These are phyloP conservation scores for Corylus heterophylla DNA, from an alignment of 306 rosid genomes.

Conservation along the genomic window DNA sequence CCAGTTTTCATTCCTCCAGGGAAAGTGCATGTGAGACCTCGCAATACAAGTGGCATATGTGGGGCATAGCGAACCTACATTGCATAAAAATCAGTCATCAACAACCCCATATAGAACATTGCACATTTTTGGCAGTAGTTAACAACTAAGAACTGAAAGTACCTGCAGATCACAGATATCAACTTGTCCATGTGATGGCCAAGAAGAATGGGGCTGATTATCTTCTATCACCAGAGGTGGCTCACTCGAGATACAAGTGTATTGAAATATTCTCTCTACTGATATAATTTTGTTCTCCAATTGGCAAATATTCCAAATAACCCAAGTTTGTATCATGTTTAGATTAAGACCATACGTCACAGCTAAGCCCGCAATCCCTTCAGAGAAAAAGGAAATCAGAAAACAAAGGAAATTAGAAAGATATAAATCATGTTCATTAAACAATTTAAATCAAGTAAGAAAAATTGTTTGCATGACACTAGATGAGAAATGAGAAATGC, in stretches of 20 bases:
- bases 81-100: not conserved
- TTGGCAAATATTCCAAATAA: constrained; percentile 56
- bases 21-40: constrained; percentile 72
- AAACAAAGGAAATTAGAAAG: constrained; percentile 1
- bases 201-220: constrained; percentile 52
- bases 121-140: not conserved
- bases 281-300: constrained; percentile 85
- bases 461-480: not conserved
- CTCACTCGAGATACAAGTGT: constrained; percentile 66
- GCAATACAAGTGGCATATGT: constrained; percentile 82
- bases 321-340: constrained; percentile 44
- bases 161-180: constrained; percentile 75
- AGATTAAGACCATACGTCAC: constrained; percentile 81
- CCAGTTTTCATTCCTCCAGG: constrained; percentile 77
- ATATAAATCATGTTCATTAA: too few species aligned
- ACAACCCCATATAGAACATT: not conserved
- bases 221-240: constrained; percentile 68
- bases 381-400: constrained; percentile 4
- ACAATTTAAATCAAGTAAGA: not conserved
- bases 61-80: constrained; percentile 85
- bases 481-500: not conserved
- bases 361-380: constrained; percentile 82
- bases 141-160: not conserved
- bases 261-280: constrained; percentile 81
- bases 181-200: constrained; percentile 79